Conservation (phyloP, 2,329 filamentous ascomycete genomes). For the Clarireedia paspali region DNA sequence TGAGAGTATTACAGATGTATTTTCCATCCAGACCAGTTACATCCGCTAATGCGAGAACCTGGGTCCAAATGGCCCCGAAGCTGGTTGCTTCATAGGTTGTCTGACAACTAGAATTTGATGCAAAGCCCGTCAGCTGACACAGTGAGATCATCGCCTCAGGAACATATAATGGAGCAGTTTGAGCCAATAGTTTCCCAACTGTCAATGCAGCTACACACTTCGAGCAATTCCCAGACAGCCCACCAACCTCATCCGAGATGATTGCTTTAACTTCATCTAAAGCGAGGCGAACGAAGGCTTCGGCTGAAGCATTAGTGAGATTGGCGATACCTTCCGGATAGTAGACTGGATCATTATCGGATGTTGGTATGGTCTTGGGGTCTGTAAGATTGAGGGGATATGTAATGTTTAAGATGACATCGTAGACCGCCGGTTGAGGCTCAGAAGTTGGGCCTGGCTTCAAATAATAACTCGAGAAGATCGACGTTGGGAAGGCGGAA, state of each 20-base stretch:
- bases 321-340: slow-evolving; percentile 41
- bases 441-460: slow-evolving; percentile 38
- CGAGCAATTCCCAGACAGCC: slow-evolving; percentile 38
- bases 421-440: slow-evolving; percentile 45
- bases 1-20: slow-evolving; percentile 47
- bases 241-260: slow-evolving; percentile 30
- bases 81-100: slow-evolving; percentile 38
- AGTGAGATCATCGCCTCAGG: slow-evolving; percentile 43
- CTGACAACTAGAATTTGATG: slow-evolving; percentile 40
- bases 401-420: slow-evolving; percentile 46
- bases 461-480: slow-evolving; percentile 43
- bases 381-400: slow-evolving; percentile 47
- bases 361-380: slow-evolving; percentile 41
- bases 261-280: slow-evolving; percentile 39
- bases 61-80: slow-evolving; percentile 50
- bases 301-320: slow-evolving; percentile 33
- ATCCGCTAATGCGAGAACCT: slow-evolving; percentile 46
- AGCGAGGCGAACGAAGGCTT: slow-evolving; percentile 36
- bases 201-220: slow-evolving; percentile 45
- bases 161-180: slow-evolving; percentile 39
- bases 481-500: slow-evolving; percentile 41
- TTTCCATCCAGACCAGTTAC: slow-evolving; percentile 46
- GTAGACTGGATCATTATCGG: slow-evolving; percentile 41
- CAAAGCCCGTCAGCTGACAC: slow-evolving; percentile 40
- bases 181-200: slow-evolving; percentile 42